Evolutionary conservation across 2,329 filamentous ascomycete species (phyloP).

Genomic region (Dothistroma pini): DNA sequence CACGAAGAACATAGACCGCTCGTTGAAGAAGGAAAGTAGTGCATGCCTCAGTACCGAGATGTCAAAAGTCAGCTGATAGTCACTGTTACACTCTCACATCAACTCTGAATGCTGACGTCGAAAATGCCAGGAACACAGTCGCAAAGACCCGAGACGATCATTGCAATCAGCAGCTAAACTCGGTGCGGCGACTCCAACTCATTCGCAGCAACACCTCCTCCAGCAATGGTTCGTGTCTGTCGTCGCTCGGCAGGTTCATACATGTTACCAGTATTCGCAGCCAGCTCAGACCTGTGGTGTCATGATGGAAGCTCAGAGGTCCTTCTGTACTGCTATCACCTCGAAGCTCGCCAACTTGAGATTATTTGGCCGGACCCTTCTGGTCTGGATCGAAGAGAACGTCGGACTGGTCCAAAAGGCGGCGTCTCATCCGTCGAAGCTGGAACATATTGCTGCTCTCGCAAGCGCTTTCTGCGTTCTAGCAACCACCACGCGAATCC

Average conservation of each 20-base stretch:
- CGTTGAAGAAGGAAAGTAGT: background rate
- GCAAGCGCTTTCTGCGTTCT: background rate
- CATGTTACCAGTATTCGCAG: background rate
- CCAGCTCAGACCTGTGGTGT: background rate
- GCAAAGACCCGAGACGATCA: background rate
- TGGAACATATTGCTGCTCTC: background rate
- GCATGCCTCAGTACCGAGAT: background rate
- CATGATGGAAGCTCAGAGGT: background rate
- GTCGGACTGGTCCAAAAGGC: background rate
- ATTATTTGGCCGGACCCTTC: background rate
- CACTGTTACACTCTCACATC: too few species aligned
- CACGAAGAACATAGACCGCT: background rate
- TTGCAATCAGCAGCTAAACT: background rate
- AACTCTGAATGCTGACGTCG: too few species aligned
- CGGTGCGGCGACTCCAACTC: background rate
- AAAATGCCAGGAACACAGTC: too few species aligned
- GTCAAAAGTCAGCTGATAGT: background rate
- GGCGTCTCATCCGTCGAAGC: background rate
- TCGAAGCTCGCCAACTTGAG: background rate
- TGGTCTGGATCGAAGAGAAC: background rate
- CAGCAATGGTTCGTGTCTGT: background rate
- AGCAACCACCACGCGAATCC: background rate
- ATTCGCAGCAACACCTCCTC: background rate
- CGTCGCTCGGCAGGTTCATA: background rate
- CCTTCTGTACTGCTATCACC: background rate